Evolutionary conservation across 495 filamentous ascomycete genomes (phyloP), one percentile per base, ranked within the genome.

Genomic region (Aspergillus wentii): DNA sequence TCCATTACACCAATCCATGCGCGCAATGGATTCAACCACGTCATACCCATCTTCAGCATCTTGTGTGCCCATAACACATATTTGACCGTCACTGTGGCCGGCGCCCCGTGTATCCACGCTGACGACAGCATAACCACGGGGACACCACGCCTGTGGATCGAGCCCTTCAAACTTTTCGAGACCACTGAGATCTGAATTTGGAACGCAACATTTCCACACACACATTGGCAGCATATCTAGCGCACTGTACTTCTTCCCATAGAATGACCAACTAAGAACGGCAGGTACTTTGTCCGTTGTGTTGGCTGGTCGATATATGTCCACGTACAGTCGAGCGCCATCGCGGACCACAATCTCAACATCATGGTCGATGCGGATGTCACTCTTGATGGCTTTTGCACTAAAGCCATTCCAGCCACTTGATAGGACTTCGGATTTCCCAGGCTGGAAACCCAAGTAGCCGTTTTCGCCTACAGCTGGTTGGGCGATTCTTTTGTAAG

Each of bases 151-250:
- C 2, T 52, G 56, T 0, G 71, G 69, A 46, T 73, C 68, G 1
- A 57, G 60, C 0, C 58, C 71, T 34, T 75, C 71, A 43, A 69
- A 75, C 18, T 61, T 67, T 41, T 67, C 61, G 15, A 59, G 34
- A 11, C 54, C 57, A 37, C 42, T 49, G 9, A 57, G 52, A 14
- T 43, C 35, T 3, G 35, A 32, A 5, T 23, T 28, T 13, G 53
- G 49, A n/a, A 60, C 44, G 8, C 55, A 53, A 17, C 49, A 50
- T 4, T 43, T 42, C 55, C 55, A 59, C 9, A 35, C 39, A 29
- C 43, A 41, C 27, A 45, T 44, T 8, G 48, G 38, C 13, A 59
- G 41, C 52, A 56, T 56, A 6, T 57, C 48, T 1, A 60, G 35
- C 1, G 49, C 47, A 33, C 47, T 54, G 21, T 59, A 51, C 27